These are phyloP conservation scores for Talaromyces liani DNA, from an alignment of 495 filamentous ascomycete genomes.

Conservation along the genomic window DNA sequence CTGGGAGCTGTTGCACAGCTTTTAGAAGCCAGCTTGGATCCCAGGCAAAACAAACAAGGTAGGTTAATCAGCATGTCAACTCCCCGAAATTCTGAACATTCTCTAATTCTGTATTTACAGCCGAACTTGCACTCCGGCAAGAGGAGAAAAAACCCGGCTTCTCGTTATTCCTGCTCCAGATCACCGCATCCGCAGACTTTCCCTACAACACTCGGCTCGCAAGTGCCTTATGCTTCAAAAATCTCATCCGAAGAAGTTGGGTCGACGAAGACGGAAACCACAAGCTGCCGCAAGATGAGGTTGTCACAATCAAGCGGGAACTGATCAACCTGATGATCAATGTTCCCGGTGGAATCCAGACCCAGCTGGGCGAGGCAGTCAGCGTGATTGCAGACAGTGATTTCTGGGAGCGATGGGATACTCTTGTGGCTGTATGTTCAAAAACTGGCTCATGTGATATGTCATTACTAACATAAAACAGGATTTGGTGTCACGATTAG, in stretches of 20 bases:
- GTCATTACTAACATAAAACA: conserved; percentile 18
- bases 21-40: conserved; percentile 81
- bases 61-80: conserved; percentile 15
- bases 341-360: conserved; percentile 76
- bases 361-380: conserved; percentile 91
- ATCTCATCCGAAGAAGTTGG: conserved; percentile 90
- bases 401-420: conserved; percentile 94
- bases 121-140: conserved; percentile 67
- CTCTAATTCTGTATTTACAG: conserved; percentile 36
- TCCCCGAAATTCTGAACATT: background rate
- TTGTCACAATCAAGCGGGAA: conserved; percentile 82
- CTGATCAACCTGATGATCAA: conserved; percentile 95
- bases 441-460: conserved; percentile 7
- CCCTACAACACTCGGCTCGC: conserved; percentile 73
- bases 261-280: conserved; percentile 89
- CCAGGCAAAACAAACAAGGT: conserved; percentile 83
- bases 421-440: conserved; percentile 63
- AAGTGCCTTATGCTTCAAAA: conserved; percentile 96
- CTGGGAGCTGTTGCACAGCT: conserved; percentile 67
- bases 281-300: conserved; percentile 73
- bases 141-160: conserved; percentile 77
- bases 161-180: conserved; percentile 78
- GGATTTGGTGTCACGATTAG: conserved; percentile 85
- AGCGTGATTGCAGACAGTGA: conserved; percentile 97
- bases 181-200: conserved; percentile 65